Evolutionary conservation across 2,329 filamentous ascomycete species (phyloP), one percentile per base, ranked within the genome.

Genomic region (Hypoxylon sp.): DNA sequence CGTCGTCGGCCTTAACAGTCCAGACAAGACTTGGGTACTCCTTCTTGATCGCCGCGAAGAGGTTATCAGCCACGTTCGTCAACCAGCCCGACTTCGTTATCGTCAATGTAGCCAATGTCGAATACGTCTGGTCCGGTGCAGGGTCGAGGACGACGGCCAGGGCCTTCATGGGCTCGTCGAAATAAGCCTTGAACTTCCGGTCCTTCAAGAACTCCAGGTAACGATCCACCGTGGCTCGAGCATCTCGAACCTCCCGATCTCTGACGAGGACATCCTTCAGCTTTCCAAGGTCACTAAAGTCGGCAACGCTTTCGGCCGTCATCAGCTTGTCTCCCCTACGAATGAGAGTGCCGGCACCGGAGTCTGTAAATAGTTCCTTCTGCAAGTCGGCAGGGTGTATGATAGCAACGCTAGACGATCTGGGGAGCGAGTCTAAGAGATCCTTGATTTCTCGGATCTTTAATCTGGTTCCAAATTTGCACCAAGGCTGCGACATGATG

Each of bases 401-500:
- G 70, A 99, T 98, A 60, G 95, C 95, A 46, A 99, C 94, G 69
- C 91, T 96, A 15, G 94, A 97, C 54, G 91, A 94, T 68, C 91
- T 88, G 48, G 95, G 95, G 15, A 99, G 85, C 46, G 90, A 88
- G 67, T 92, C 91, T 48, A 99, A 80, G 23, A 99, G 84, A 57
- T 96, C 92, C 82, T 97, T 96, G 78, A 96, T 96, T 79, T 99
- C 92, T 78, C 90, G 91, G 76, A 99, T 98, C 87, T 99, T 99
- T 64, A 98, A 83, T 62, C 93, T 86, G 31, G 94, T 98, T 62
- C 95, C 95, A 73, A 95, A 96, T 72, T 91, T 88, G 75, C 96
- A 95, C 95, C 94, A 99, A 68, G 90, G 87, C 78, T 97, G 92
- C 55, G 87, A 83, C 92, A 98, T 97, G 70, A 97, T 84, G 71